Percentiles rank a stretch among this genome's conserved stretches.
Evolutionary conservation across 768 basidiomycete species (phyloP).

Genomic region (Mycena crocata): DNA sequence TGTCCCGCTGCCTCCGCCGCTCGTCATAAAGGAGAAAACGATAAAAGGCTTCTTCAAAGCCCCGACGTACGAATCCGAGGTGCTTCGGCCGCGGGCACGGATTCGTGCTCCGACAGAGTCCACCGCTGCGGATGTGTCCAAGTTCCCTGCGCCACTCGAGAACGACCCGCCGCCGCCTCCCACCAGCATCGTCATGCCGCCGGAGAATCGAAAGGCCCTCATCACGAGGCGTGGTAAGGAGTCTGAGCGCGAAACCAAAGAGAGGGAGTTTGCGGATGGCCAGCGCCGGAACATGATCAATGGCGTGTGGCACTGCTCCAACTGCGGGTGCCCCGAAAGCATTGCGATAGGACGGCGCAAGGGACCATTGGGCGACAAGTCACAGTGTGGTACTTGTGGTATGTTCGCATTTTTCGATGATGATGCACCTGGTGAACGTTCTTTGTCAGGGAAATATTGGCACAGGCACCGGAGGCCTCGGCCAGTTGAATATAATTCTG

Average conservation of each 20-base stretch:
- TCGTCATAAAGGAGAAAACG: conserved; percentile 72
- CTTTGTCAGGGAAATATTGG: conserved; percentile 83
- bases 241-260: conserved; percentile 83
- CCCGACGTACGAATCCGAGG: conserved; percentile 64
- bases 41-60: conserved; percentile 80
- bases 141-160: conserved; percentile 68
- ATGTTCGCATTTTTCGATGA: conserved; percentile 46
- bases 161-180: conserved; percentile 62
- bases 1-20: conserved; percentile 49
- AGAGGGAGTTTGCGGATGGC: conserved; percentile 84
- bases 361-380: conserved; percentile 90
- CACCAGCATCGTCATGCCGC: conserved; percentile 46
- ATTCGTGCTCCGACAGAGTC: conserved; percentile 70
- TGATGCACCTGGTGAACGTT: conserved; percentile 18
- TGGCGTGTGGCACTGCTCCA: conserved; percentile 95
- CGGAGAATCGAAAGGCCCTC: conserved; percentile 63
- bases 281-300: conserved; percentile 86
- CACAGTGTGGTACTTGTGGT: conserved; percentile 93
- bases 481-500: conserved; percentile 83
- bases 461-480: conserved; percentile 86
- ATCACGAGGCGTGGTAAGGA: conserved; percentile 77
- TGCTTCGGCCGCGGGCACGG: conserved; percentile 72
- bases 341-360: conserved; percentile 89
- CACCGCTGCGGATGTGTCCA: conserved; percentile 74
- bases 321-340: conserved; percentile 91